Evolutionary conservation across 1,284 basidiomycete species (phyloP).

Genomic region (Neonothopanus nambi): DNA sequence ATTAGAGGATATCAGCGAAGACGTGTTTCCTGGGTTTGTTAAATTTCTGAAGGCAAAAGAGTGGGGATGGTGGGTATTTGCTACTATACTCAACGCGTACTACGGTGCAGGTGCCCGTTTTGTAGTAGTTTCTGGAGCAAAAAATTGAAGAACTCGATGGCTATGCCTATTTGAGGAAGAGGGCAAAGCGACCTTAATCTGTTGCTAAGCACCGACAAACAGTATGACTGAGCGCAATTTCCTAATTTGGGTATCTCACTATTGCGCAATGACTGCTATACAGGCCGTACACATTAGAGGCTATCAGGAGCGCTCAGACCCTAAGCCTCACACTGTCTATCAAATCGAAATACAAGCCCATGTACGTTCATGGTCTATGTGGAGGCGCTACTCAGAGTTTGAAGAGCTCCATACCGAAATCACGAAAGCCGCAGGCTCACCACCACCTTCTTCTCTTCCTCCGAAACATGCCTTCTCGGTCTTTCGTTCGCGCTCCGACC

Average conservation of each 20-base stretch:
- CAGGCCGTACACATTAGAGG: constrained; percentile 70
- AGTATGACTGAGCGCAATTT: neutral
- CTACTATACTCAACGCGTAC: constrained; percentile 39
- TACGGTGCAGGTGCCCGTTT: constrained; percentile 50
- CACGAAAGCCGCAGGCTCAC: constrained; percentile 64
- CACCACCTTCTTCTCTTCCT: constrained; percentile 78
- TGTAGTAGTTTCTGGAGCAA: constrained; percentile 42
- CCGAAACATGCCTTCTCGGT: constrained; percentile 78
- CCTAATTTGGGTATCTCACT: neutral
- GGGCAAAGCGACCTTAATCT: too few species aligned
- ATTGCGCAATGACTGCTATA: constrained; percentile 60
- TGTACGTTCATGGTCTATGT: constrained; percentile 90
- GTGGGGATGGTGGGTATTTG: constrained; percentile 47
- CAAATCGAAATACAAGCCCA: constrained; percentile 79
- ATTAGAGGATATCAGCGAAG: constrained; percentile 59
- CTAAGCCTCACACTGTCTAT: constrained; percentile 81
- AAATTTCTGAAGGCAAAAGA: constrained; percentile 47
- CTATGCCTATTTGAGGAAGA: too few species aligned
- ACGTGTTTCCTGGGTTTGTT: constrained; percentile 64
- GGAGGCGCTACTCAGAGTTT: constrained; percentile 94
- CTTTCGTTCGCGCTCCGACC: constrained; percentile 49
- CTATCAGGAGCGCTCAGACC: constrained; percentile 64
- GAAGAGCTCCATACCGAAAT: constrained; percentile 83
- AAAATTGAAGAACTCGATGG: neutral
- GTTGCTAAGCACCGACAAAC: neutral